These are phyloP conservation scores for Helianthus annuus DNA, from an alignment of 129 eudicot species.

Conservation along the genomic window HanXRQr2.0-SUNRISE NC_035433.2:88288357-88288856, in stretches of 20 bases:
- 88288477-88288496: slow-evolving; percentile 82
- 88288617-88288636: slow-evolving; percentile 36
- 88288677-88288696: slow-evolving; percentile 61
- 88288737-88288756: slow-evolving; percentile 42
- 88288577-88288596: slow-evolving; percentile 27
- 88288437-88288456: slow-evolving; percentile 45
- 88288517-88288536: slow-evolving; percentile 95
- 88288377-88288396: slow-evolving; percentile 88
- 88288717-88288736: slow-evolving; percentile 76
- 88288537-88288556: slow-evolving; percentile 92
- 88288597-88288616: slow-evolving; percentile 9
- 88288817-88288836: slow-evolving; percentile 44
- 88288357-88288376: slow-evolving; percentile 99
- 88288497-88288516: slow-evolving; percentile 95
- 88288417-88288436: slow-evolving; percentile 54
- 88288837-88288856: slow-evolving; percentile 46
- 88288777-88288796: slow-evolving; percentile 38
- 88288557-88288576: slow-evolving; percentile 37
- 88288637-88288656: slow-evolving; percentile 72
- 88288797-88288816: slow-evolving; percentile 71
- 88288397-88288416: slow-evolving; percentile 72
- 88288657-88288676: slow-evolving; percentile 64
- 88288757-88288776: slow-evolving; percentile 45
- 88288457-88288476: slow-evolving; percentile 50
- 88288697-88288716: slow-evolving; percentile 67